Evolutionary conservation across 1,284 basidiomycete genomes (phyloP).

Genomic region (Ceratobasidium sp.): DNA sequence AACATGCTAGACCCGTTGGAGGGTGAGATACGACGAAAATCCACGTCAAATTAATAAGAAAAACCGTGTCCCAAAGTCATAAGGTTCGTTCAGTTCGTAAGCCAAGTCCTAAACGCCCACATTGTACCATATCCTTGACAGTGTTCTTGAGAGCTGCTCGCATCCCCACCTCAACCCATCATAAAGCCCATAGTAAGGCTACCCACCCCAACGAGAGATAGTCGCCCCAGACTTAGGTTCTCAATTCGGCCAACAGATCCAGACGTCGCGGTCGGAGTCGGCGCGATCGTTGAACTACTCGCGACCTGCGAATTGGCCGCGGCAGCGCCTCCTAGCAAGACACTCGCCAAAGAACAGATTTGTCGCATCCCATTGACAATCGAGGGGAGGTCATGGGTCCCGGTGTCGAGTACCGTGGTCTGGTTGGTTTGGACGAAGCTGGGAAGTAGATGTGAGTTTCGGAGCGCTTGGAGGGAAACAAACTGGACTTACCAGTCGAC

Average conservation of each 20-base stretch:
- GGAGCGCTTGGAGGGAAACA: neutral
- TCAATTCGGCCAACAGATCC: neutral
- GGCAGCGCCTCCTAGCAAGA: conserved; percentile 65
- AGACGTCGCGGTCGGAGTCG: conserved; percentile 19
- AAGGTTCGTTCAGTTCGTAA: conserved; percentile 6
- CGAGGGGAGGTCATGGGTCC: conserved; percentile 56
- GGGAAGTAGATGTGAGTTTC: conserved; percentile 4
- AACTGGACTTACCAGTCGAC: conserved; percentile 66
- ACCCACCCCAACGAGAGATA: neutral
- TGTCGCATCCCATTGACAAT: conserved; percentile 64
- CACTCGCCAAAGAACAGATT: conserved; percentile 65
- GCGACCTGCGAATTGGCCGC: conserved; percentile 59
- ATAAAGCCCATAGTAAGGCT: neutral
- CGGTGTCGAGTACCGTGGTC: conserved; percentile 60
- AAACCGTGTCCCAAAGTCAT: neutral
- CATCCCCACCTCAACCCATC: neutral
- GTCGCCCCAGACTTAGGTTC: conserved; percentile 8
- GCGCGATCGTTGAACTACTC: conserved; percentile 52
- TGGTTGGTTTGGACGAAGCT: conserved; percentile 72
- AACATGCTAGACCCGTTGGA: too few species aligned
- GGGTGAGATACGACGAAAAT: too few species aligned
- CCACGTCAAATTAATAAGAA: too few species aligned
- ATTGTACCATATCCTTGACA: neutral
- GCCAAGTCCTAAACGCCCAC: neutral
- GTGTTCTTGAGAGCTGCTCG: neutral